Conservation (phyloP, 371 early-diverging fungal species). For the Lichtheimia ramosa region DNA sequence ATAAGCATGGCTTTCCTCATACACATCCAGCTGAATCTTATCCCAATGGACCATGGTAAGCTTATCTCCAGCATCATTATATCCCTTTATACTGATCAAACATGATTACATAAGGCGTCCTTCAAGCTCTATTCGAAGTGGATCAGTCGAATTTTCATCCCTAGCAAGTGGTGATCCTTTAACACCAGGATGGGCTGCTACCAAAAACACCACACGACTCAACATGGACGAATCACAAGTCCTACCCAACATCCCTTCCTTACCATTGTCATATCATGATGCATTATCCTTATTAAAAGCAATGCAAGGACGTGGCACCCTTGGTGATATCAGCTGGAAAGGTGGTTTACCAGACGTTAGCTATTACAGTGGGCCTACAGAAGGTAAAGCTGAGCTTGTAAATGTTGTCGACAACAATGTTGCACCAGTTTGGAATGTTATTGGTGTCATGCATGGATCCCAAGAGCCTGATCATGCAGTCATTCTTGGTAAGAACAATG, state of each 20-base stretch:
- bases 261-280: conserved; percentile 68
- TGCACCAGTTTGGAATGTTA: conserved; percentile 68
- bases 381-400: conserved; percentile 49
- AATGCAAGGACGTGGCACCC: conserved; percentile 46
- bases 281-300: conserved; percentile 59
- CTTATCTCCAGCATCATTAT: no score
- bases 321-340: conserved; percentile 31
- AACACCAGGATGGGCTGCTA: conserved; percentile 62
- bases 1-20: conserved; percentile 27
- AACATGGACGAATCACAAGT: conserved; percentile 42
- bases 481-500: conserved; percentile 43
- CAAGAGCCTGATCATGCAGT: conserved; percentile 58
- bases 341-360: conserved; percentile 53
- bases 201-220: conserved; percentile 50
- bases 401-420: conserved; percentile 56
- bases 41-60: conserved; percentile 64
- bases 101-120: conserved; percentile 39
- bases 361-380: conserved; percentile 60
- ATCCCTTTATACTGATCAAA: neutral
- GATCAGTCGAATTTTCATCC: conserved; percentile 53
- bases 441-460: conserved; percentile 58
- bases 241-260: conserved; percentile 60
- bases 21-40: conserved; percentile 52
- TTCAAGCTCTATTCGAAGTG: conserved; percentile 55
- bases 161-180: conserved; percentile 65